Percentiles rank a stretch among this genome's conserved stretches.
Evolutionary conservation across 2,329 filamentous ascomycete genomes (phyloP).

Genomic region (Aspergillus latus): DNA sequence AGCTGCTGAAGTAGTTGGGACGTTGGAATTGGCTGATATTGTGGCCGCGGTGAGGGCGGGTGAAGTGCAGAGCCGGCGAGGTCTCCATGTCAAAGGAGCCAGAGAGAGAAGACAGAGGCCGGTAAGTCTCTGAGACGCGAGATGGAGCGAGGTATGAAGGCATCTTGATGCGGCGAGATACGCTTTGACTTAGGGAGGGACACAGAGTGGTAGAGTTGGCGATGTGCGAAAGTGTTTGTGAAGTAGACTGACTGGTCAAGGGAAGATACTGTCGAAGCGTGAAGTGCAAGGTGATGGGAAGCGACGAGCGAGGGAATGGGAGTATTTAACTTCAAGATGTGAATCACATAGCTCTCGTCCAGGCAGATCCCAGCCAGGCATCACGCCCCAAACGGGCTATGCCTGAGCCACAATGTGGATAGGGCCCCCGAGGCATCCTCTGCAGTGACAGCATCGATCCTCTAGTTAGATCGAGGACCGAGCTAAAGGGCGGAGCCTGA

Average conservation of each 20-base stretch:
- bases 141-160: neutral
- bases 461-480: constrained; percentile 1
- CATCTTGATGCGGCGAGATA: neutral
- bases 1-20: constrained; percentile 14
- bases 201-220: neutral
- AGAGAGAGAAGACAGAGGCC: neutral
- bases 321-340: neutral
- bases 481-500: neutral
- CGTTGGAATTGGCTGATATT: neutral
- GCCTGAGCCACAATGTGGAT: constrained; percentile 5
- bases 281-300: neutral
- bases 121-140: neutral
- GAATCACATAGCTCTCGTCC: neutral
- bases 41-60: neutral
- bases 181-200: neutral
- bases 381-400: neutral
- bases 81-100: neutral
- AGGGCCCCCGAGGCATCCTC: neutral
- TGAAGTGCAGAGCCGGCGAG: neutral
- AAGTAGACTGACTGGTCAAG: neutral
- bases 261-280: neutral
- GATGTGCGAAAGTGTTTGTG: neutral
- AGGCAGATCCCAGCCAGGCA: constrained; percentile 3
- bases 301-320: neutral
- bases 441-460: constrained; percentile 1